These are phyloP conservation scores for Fusarium sp. DNA, from an alignment of 2,329 filamentous ascomycete species.

Conservation along the genomic window DNA sequence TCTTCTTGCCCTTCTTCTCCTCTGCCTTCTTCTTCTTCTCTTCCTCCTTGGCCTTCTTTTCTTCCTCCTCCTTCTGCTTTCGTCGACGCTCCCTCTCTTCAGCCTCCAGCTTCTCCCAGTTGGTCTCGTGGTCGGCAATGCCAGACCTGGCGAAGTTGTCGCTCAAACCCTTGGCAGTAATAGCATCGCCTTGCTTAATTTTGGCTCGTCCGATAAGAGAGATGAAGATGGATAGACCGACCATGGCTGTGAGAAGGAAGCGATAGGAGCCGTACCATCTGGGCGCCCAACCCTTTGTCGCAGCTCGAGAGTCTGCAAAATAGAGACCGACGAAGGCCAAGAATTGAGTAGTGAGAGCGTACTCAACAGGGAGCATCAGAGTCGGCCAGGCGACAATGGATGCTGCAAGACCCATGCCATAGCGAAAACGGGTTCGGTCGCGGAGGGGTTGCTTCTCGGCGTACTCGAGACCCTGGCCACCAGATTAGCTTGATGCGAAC, in stretches of 20 bases:
- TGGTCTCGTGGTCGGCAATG: constrained; percentile 54
- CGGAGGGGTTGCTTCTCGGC: constrained; percentile 73
- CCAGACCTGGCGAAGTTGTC: constrained; percentile 56
- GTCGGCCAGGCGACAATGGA: constrained; percentile 92
- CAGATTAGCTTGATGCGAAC: background rate
- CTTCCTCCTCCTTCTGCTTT: constrained; percentile 58
- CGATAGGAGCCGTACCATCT: constrained; percentile 90
- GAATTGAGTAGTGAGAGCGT: constrained; percentile 89
- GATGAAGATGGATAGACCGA: constrained; percentile 83
- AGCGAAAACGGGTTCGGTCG: constrained; percentile 80
- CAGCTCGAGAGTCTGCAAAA: constrained; percentile 83
- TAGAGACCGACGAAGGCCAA: constrained; percentile 87
- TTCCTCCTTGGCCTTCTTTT: constrained; percentile 54
- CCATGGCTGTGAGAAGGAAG: constrained; percentile 91
- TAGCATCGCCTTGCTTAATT: constrained; percentile 61
- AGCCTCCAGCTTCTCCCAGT: constrained; percentile 63
- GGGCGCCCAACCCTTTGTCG: constrained; percentile 82
- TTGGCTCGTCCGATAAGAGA: constrained; percentile 86
- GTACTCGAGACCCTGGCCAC: constrained; percentile 78
- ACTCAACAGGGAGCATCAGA: constrained; percentile 84
- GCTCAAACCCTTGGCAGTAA: constrained; percentile 54
- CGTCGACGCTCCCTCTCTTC: constrained; percentile 56
- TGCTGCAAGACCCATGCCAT: constrained; percentile 84
- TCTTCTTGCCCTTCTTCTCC: constrained; percentile 51
- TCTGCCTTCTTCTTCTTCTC: constrained; percentile 51